Percentiles rank a stretch among this genome's conserved stretches.
phyloP scores from a whole-genome alignment of 2,329 filamentous ascomycete genomes.

The Elsinoe batatas region DNA sequence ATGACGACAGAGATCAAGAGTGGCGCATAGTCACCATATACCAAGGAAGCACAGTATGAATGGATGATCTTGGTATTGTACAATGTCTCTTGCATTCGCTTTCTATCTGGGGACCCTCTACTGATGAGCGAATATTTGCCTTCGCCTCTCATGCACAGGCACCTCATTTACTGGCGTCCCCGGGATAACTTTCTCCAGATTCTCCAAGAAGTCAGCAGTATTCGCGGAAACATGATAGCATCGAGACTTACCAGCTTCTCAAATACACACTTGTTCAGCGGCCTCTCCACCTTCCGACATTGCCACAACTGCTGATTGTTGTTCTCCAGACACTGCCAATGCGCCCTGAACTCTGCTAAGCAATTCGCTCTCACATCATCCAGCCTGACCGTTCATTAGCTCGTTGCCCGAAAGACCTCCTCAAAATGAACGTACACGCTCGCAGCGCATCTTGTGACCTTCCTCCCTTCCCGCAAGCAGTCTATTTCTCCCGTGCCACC shows the following conservation, averaged over 20 bases:
- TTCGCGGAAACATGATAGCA: neutral
- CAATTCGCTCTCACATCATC: slow-evolving; percentile 95
- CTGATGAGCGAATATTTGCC: slow-evolving; percentile 33
- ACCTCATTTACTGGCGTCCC: slow-evolving; percentile 39
- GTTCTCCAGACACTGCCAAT: slow-evolving; percentile 93
- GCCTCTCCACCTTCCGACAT: slow-evolving; percentile 78
- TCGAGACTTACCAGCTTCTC: slow-evolving; percentile 67
- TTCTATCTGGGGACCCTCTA: neutral
- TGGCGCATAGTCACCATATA: neutral
- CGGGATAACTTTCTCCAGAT: slow-evolving; percentile 44
- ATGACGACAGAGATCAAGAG: neutral
- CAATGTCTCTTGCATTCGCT: slow-evolving; percentile 9
- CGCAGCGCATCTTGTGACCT: slow-evolving; percentile 90
- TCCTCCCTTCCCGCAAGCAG: slow-evolving; percentile 90
- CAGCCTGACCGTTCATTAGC: slow-evolving; percentile 46
- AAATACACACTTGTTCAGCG: slow-evolving; percentile 89
- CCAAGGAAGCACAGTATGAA: neutral
- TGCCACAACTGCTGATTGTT: slow-evolving; percentile 98
- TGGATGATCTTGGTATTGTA: neutral
- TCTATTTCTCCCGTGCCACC: slow-evolving; percentile 85
- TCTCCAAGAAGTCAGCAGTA: slow-evolving; percentile 24
- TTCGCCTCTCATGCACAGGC: slow-evolving; percentile 40
- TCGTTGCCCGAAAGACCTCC: neutral
- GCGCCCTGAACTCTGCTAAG: slow-evolving; percentile 77
- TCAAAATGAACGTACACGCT: slow-evolving; percentile 64